Base-by-base conservation (phyloP, 805 yeast species). In the Dipodascus albidus region DNA sequence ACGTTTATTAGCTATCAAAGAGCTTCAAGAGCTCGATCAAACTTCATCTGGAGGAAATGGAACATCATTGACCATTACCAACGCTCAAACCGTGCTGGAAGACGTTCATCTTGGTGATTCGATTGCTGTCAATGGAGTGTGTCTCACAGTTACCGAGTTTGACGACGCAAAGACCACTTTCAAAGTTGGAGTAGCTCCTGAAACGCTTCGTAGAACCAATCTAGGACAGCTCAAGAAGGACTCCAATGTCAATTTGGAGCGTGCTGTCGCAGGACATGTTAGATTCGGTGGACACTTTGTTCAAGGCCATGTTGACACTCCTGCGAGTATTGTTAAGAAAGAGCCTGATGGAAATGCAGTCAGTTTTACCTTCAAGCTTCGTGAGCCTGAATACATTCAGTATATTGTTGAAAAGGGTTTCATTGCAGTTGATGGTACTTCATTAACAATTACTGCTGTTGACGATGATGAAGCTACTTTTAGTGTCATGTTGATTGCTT, bases 211-310 rank as follows among this genome's bases (percentile, higher is more conserved):
- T 56, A 76, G 93, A 57, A 82, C 96, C 1, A 83, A 85, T 58
- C 70, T 93, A 48, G 91, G 89, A 1, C 68, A 68, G 8, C 75
- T 91, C 66, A 64, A 60, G 21, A 50, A 54, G 0, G 90, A 87
- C 1, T 66, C 77, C 19, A 75, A 74, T 55, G 96, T 93, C 20
- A 91, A 93, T 65, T 73, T 91, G 57, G 99, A 93, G 67, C 75
- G 99, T 55, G 99, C 99, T 0, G 88, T 93, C 31, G 74, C 82
- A 1, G 81, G 81, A 14, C 87, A 86, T 52, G 87, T 82, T 3
- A 74, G 99, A 58, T 80, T 90, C 62, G 99, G 99, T 22, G 99
- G 99, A 0, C 99, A 93, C 68, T 80, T 91, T 58, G 99, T 93
- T 1, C 99, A 93, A 60, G 99, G 99, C 3, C 99, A 93, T 70